Conservation (phyloP, 202 grass and related monocot genomes). For the Panicum virgatum region DNA sequence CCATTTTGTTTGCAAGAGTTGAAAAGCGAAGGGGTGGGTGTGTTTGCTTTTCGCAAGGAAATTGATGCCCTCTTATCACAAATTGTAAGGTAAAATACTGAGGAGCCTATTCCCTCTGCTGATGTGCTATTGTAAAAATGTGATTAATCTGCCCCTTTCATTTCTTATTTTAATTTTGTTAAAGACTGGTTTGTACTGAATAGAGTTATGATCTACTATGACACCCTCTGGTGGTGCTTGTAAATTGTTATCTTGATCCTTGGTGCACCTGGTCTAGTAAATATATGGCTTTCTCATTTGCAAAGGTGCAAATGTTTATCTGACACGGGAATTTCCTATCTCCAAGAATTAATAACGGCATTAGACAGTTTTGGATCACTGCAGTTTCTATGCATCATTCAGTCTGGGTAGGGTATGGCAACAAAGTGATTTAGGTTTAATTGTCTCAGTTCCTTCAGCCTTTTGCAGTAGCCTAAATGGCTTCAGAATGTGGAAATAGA, state of each 20-base stretch:
- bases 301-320: not conserved
- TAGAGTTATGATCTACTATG: not conserved
- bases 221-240: not conserved
- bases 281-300: not conserved
- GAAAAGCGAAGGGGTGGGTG: slow-evolving; percentile 50
- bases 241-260: not conserved
- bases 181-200: not conserved
- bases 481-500: not conserved
- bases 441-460: not conserved
- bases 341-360: not conserved
- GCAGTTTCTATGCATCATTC: not conserved
- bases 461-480: not conserved
- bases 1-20: slow-evolving; percentile 93
- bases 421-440: not conserved
- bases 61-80: slow-evolving; percentile 41
- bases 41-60: slow-evolving; percentile 45
- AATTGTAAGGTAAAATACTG: slow-evolving; percentile 52
- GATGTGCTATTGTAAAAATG: slow-evolving; percentile 22
- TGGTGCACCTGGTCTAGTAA: not conserved
- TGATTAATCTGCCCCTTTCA: slow-evolving; percentile 9
- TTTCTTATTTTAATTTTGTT: not conserved
- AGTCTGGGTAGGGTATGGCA: not conserved
- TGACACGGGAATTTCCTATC: not conserved
- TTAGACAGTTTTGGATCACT: not conserved
- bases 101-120: slow-evolving; percentile 35